Conservation (phyloP, 208 protist genomes). For the Giardia duodenalis region DNA sequence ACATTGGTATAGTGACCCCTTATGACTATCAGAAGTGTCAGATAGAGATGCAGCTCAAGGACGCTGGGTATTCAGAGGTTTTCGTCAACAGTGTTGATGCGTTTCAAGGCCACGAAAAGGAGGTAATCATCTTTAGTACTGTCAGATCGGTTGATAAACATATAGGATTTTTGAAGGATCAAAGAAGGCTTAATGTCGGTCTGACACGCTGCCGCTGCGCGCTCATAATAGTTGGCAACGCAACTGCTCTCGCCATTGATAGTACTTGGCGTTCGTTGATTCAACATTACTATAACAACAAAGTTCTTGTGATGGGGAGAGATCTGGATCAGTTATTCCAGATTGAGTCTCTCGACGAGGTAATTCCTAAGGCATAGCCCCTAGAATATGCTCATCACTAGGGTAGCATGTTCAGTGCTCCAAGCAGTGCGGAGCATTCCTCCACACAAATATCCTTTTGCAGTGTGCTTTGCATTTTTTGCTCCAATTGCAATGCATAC, state of each 20-base stretch:
- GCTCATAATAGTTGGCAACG: conserved; percentile 58
- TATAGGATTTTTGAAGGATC: conserved; percentile 84
- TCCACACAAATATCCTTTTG: no score
- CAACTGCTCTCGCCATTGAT: background rate
- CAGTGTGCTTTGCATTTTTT: no score
- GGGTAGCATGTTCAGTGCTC: no score
- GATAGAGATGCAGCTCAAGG: conserved; percentile 63
- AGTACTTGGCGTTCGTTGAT: background rate
- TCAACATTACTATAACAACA: background rate
- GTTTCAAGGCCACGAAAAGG: conserved; percentile 84
- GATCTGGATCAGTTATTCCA: no score
- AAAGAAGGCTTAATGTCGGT: conserved; percentile 79
- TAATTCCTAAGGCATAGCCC: no score
- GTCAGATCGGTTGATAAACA: conserved; percentile 52
- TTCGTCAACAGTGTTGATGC: conserved; percentile 70
- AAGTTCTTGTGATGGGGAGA: background rate
- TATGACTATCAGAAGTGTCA: conserved; percentile 79
- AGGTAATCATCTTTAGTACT: conserved; percentile 84
- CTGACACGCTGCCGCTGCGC: conserved; percentile 76
- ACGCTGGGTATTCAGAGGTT: conserved; percentile 54
- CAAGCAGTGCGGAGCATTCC: no score
- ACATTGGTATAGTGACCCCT: conserved; percentile 86
- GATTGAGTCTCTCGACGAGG: no score
- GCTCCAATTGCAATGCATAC: no score
- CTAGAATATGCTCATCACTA: no score